A percentile compares a stretch with the other conserved stretches of the same genome.
These are phyloP conservation scores for Colletotrichum sp. DNA, from an alignment of 2,329 filamentous ascomycete species.

Conservation along the genomic window DNA sequence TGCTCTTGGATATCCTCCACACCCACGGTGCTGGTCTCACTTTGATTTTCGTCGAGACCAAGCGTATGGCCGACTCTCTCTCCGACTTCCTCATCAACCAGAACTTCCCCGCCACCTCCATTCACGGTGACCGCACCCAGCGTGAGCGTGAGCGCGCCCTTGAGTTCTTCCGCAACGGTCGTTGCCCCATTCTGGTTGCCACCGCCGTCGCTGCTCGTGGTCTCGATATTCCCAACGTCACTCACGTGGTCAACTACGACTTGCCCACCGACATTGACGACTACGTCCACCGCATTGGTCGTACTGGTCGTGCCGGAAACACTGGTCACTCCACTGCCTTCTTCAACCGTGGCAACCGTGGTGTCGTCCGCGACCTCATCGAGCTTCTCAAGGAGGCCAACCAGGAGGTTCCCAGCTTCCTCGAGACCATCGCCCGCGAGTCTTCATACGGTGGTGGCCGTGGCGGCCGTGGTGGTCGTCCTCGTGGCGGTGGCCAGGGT, in stretches of 20 bases:
- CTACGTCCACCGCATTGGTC: slow-evolving; percentile 98
- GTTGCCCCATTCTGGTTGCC: slow-evolving; percentile 95
- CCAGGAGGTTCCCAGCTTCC: slow-evolving; percentile 91
- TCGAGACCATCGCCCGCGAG: slow-evolving; percentile 97
- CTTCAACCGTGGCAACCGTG: slow-evolving; percentile 99
- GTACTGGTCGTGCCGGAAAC: slow-evolving; percentile 99
- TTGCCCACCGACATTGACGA: slow-evolving; percentile 98
- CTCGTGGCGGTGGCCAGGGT: slow-evolving; percentile 72
- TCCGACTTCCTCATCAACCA: slow-evolving; percentile 99
- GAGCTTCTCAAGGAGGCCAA: slow-evolving; percentile 99
- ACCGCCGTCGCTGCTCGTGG: slow-evolving; percentile 93
- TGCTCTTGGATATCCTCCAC: slow-evolving; percentile 96
- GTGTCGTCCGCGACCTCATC: slow-evolving; percentile 93
- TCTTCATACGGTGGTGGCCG: slow-evolving; percentile 79
- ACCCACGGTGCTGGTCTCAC: slow-evolving; percentile 89
- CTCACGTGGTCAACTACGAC: slow-evolving; percentile 98
- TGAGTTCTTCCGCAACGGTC: slow-evolving; percentile 95
- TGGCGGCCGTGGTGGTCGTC: slow-evolving; percentile 66
- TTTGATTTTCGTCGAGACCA: slow-evolving; percentile 98
- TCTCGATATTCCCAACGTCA: slow-evolving; percentile 95
- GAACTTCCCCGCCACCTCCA: slow-evolving; percentile 96
- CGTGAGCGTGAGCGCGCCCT: slow-evolving; percentile 97
- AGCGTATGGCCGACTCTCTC: slow-evolving; percentile 98
- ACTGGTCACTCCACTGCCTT: slow-evolving; percentile 98
- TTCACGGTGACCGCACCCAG: slow-evolving; percentile 98